These are phyloP conservation scores for Puccinia polysora DNA, from an alignment of 1,284 basidiomycete species.

Conservation along the genomic window DNA sequence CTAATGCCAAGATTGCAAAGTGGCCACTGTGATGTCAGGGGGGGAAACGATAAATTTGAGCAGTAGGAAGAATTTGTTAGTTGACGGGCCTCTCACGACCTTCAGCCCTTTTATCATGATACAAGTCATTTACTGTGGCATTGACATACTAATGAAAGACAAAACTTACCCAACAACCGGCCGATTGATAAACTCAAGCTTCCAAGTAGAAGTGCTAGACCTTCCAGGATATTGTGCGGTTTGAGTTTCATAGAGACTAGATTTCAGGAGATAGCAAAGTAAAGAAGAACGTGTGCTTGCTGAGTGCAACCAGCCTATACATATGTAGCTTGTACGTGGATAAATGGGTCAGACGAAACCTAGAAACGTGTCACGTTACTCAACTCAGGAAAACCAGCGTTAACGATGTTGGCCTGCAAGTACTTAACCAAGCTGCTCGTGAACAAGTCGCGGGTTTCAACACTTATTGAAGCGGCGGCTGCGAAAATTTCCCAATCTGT, in stretches of 20 bases:
- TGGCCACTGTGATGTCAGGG: slow-evolving; percentile 50
- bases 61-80: too few relatives aligned
- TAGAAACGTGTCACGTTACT: slow-evolving; percentile 43
- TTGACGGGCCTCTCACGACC: too few relatives aligned
- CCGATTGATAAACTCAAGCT: too few relatives aligned
- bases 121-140: too few relatives aligned
- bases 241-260: slow-evolving; percentile 47
- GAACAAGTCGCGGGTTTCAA: slow-evolving; percentile 49
- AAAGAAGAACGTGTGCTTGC: neutral
- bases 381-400: slow-evolving; percentile 52
- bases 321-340: too few relatives aligned
- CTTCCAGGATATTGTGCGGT: slow-evolving; percentile 45
- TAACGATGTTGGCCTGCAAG: slow-evolving; percentile 49
- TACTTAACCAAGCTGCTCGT: slow-evolving; percentile 49
- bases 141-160: too few relatives aligned
- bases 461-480: slow-evolving; percentile 48
- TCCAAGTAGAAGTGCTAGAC: slow-evolving; percentile 47
- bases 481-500: slow-evolving; percentile 53
- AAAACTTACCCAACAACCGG: too few relatives aligned
- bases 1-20: slow-evolving; percentile 51
- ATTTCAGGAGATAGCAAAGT: too few relatives aligned
- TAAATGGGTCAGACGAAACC: neutral
- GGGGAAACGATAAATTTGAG: too few relatives aligned
- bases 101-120: too few relatives aligned
- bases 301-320: too few relatives aligned